phyloP scores from a whole-genome alignment of 331 rosid species.

The Erythrophleum ivorense region DNA sequence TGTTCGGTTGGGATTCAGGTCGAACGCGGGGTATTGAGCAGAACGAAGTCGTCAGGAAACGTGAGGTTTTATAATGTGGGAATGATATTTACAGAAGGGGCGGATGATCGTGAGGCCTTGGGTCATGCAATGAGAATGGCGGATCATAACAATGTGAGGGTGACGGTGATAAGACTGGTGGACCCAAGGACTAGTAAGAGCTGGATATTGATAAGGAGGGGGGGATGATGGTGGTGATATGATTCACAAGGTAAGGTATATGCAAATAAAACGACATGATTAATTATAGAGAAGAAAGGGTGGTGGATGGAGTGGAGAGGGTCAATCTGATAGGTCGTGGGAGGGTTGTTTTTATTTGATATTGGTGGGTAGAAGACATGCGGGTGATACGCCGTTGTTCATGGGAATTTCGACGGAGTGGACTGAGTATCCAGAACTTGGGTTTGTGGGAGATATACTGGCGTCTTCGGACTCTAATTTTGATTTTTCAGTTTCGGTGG shows the following conservation, averaged over 20 bases:
- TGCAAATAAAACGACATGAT: slow-evolving; percentile 24
- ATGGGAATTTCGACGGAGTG: slow-evolving; percentile 50
- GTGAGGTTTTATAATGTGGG: slow-evolving; percentile 40
- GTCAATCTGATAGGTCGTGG: slow-evolving; percentile 43
- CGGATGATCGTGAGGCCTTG: slow-evolving; percentile 72
- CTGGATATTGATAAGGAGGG: not conserved
- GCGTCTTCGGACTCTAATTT: slow-evolving; percentile 46
- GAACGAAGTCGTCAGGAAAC: not conserved
- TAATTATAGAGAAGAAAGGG: slow-evolving; percentile 50
- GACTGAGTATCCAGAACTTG: slow-evolving; percentile 71
- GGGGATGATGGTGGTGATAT: slow-evolving; percentile 35
- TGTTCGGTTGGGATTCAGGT: slow-evolving; percentile 65
- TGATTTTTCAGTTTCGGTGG: slow-evolving; percentile 56
- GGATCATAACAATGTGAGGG: slow-evolving; percentile 37
- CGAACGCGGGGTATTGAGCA: slow-evolving; percentile 44
- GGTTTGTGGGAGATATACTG: slow-evolving; percentile 61
- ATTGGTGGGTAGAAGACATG: slow-evolving; percentile 63
- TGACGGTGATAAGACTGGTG: slow-evolving; percentile 45
- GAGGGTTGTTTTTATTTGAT: slow-evolving; percentile 58
- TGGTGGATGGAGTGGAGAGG: slow-evolving; percentile 50
- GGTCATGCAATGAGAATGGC: slow-evolving; percentile 67
- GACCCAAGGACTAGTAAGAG: not conserved
- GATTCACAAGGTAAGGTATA: slow-evolving; percentile 35
- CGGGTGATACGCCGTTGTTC: slow-evolving; percentile 45
- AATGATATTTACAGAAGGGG: slow-evolving; percentile 53